phyloP scores from a whole-genome alignment of 2,329 filamentous ascomycete genomes.

The Alternaria longipes region DNA sequence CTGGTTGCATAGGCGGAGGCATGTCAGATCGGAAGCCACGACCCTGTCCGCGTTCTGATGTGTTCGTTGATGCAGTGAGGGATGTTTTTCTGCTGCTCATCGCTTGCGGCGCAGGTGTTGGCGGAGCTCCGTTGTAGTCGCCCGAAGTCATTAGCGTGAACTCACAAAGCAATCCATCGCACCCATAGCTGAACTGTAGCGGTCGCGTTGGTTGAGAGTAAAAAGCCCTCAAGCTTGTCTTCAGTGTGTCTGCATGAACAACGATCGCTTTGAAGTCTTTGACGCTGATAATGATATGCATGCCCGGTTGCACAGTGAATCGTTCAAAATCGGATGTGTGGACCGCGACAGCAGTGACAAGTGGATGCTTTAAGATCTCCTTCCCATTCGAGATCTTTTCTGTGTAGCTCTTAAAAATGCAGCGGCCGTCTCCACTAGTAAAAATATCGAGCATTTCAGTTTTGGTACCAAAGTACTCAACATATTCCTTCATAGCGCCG shows the following conservation, averaged over 20 bases:
- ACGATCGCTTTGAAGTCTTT: constrained; percentile 85
- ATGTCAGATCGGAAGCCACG: constrained; percentile 49
- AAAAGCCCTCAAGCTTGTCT: constrained; percentile 70
- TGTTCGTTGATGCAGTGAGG: constrained; percentile 33
- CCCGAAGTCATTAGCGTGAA: constrained; percentile 86
- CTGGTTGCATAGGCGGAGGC: constrained; percentile 53
- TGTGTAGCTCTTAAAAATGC: constrained; percentile 83
- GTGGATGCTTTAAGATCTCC: constrained; percentile 79
- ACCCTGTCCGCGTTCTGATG: constrained; percentile 30
- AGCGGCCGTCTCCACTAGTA: constrained; percentile 68
- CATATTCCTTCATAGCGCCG: constrained; percentile 74
- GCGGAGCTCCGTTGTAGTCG: constrained; percentile 60
- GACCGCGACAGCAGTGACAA: constrained; percentile 81
- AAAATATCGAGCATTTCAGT: constrained; percentile 84
- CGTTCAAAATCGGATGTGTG: constrained; percentile 80
- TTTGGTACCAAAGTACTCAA: constrained; percentile 82
- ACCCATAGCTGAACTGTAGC: constrained; percentile 75
- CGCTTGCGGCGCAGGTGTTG: constrained; percentile 24
- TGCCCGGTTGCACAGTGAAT: constrained; percentile 75
- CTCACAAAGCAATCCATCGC: constrained; percentile 74
- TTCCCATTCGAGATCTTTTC: constrained; percentile 78
- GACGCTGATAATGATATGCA: constrained; percentile 82
- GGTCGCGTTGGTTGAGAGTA: constrained; percentile 78
- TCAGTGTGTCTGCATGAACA: constrained; percentile 75
- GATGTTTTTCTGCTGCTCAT: constrained; percentile 45